These are phyloP conservation scores for Aspergillus glaucus DNA, from an alignment of 2,329 filamentous ascomycete genomes.

Conservation along the genomic window DNA sequence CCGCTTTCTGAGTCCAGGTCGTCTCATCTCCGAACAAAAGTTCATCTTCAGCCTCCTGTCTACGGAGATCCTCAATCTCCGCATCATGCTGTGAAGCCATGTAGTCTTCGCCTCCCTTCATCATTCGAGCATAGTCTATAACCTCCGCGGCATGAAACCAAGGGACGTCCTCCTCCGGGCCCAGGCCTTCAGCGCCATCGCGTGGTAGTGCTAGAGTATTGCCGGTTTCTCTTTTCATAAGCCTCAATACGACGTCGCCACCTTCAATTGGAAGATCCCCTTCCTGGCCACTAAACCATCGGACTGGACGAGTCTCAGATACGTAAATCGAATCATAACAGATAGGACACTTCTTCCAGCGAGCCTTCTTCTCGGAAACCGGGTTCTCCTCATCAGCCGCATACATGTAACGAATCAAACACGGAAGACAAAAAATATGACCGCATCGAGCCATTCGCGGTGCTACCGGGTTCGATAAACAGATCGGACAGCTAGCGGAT, in stretches of 20 bases:
- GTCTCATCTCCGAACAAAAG: constrained; percentile 84
- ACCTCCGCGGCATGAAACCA: constrained; percentile 96
- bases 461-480: constrained; percentile 83
- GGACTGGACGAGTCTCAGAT: constrained; percentile 80
- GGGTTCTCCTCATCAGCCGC: constrained; percentile 66
- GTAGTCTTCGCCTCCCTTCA: constrained; percentile 88
- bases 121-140: constrained; percentile 87
- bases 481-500: constrained; percentile 84
- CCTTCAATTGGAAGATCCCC: constrained; percentile 72
- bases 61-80: constrained; percentile 67
- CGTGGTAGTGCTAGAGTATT: constrained; percentile 83
- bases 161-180: constrained; percentile 69
- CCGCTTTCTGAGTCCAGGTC: constrained; percentile 85
- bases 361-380: constrained; percentile 59
- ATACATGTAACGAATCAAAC: constrained; percentile 92
- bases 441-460: constrained; percentile 96
- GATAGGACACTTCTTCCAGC: constrained; percentile 94
- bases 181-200: constrained; percentile 67
- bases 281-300: constrained; percentile 88
- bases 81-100: constrained; percentile 73
- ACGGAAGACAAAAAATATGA: constrained; percentile 93
- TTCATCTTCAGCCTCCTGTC: constrained; percentile 82
- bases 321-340: constrained; percentile 91
- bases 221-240: constrained; percentile 72
- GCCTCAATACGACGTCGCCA: constrained; percentile 78